Conservation (phyloP, 2,329 filamentous ascomycete genomes). For the Chalaropsis thielavioides region DNA sequence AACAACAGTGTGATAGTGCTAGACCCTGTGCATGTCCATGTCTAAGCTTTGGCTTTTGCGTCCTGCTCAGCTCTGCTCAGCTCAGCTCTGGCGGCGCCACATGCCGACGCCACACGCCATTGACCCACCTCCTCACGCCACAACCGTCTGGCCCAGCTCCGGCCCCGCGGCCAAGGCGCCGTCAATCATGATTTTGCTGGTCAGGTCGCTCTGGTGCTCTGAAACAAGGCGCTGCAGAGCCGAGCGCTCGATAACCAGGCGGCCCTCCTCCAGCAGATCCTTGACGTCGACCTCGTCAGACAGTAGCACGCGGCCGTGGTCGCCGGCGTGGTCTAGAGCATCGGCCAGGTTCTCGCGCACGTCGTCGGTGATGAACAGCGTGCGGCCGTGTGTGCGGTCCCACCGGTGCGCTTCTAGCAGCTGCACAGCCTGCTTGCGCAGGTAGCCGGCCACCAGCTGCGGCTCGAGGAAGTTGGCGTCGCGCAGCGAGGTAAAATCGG, state of each 20-base stretch:
- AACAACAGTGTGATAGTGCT: background rate
- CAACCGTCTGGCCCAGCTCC: constrained; percentile 6
- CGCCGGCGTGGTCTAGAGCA: constrained; percentile 47
- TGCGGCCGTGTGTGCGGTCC: constrained; percentile 52
- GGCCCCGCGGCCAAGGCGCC: background rate
- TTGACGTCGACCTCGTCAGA: constrained; percentile 86
- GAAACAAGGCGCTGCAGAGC: constrained; percentile 64
- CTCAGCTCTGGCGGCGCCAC: no score
- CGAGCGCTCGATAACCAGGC: constrained; percentile 71
- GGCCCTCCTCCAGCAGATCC: constrained; percentile 71
- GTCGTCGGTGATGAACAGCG: constrained; percentile 56
- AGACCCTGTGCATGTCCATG: no score
- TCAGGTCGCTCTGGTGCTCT: constrained; percentile 55
- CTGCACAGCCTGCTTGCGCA: constrained; percentile 47
- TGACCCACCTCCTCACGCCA: background rate
- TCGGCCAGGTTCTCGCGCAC: constrained; percentile 48
- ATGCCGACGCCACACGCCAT: no score
- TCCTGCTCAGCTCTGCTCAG: background rate
- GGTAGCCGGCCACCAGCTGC: constrained; percentile 38
- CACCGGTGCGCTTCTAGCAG: constrained; percentile 59
- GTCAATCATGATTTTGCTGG: constrained; percentile 12
- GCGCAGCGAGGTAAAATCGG: constrained; percentile 33
- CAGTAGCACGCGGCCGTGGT: constrained; percentile 54
- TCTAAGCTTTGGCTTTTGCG: background rate
- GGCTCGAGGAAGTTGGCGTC: constrained; percentile 22